These are phyloP conservation scores for Conringia planisiliqua DNA, from an alignment of 345 rosid genomes.

Conservation along the genomic window DNA sequence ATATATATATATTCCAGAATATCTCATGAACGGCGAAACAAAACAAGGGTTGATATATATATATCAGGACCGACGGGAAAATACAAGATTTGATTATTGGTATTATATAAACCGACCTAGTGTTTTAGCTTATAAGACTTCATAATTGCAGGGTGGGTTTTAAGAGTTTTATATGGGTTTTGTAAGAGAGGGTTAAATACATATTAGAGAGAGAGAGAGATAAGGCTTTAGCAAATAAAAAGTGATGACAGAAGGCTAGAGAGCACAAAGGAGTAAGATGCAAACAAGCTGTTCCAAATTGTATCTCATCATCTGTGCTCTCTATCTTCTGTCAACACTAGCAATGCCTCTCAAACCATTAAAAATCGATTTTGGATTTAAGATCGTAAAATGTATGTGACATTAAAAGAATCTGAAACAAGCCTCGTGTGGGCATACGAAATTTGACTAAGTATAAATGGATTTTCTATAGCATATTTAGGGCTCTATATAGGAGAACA, in stretches of 20 bases:
- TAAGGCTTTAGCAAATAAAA: background rate
- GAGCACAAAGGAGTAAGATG: constrained; percentile 79
- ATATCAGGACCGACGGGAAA: too few species aligned
- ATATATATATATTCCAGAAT: too few species aligned
- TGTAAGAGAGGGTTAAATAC: background rate
- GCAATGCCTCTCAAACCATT: background rate
- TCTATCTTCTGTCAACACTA: constrained; percentile 86
- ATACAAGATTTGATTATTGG: background rate
- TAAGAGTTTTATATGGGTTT: background rate
- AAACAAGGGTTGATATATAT: too few species aligned
- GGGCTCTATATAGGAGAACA: background rate
- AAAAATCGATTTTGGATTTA: background rate
- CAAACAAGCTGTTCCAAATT: constrained; percentile 2
- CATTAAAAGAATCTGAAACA: background rate
- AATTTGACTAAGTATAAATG: too few species aligned
- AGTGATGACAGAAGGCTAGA: constrained; percentile 77
- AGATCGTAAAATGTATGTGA: background rate
- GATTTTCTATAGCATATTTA: background rate
- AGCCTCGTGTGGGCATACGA: background rate
- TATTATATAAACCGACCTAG: background rate
- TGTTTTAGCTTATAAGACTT: background rate
- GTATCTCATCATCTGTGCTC: constrained; percentile 68
- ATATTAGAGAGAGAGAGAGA: background rate
- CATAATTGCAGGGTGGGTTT: background rate
- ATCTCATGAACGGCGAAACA: too few species aligned